Evolutionary conservation across 768 basidiomycete genomes (phyloP).

Genomic region (Panaeolus papilionaceus): DNA sequence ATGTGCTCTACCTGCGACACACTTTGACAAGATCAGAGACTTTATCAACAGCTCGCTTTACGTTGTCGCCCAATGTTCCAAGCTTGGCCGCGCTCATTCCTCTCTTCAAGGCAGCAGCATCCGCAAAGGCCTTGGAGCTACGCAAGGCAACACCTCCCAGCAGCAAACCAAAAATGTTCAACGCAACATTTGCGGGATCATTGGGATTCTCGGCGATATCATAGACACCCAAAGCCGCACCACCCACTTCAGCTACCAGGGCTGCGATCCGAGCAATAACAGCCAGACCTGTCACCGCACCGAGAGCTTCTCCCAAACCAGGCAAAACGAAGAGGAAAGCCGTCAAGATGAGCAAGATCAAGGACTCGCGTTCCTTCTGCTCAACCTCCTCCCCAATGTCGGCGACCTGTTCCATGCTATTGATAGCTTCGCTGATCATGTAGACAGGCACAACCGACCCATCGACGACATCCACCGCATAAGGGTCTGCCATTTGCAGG

Average conservation of each 20-base stretch:
- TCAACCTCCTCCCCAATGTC: slow-evolving; percentile 3
- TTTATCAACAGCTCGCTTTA: not conserved
- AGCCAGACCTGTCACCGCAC: not conserved
- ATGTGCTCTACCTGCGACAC: not conserved
- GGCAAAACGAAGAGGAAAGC: slow-evolving; percentile 5
- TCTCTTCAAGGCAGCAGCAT: slow-evolving; percentile 2
- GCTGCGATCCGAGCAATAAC: not conserved
- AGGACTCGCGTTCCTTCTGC: not conserved
- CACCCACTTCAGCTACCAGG: slow-evolving; percentile 1
- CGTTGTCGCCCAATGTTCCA: not conserved
- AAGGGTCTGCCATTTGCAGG: slow-evolving; percentile 2
- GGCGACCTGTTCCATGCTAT: not conserved
- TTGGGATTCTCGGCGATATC: not conserved
- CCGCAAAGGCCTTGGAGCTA: not conserved
- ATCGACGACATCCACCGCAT: slow-evolving; percentile 1
- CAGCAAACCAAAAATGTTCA: slow-evolving; percentile 5
- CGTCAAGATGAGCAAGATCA: slow-evolving; percentile 1
- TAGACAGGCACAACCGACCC: slow-evolving; percentile 1
- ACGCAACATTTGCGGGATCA: not conserved
- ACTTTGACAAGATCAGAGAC: slow-evolving; percentile 5
- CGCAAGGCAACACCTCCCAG: slow-evolving; percentile 2
- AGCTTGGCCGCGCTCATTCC: slow-evolving; percentile 1
- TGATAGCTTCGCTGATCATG: slow-evolving; percentile 3
- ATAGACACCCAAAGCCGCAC: not conserved
- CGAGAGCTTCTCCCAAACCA: not conserved